Evolutionary conservation across 495 filamentous ascomycete genomes (phyloP), one percentile per base, ranked within the genome.

Genomic region (Hyaloscypha hepaticicola): DNA sequence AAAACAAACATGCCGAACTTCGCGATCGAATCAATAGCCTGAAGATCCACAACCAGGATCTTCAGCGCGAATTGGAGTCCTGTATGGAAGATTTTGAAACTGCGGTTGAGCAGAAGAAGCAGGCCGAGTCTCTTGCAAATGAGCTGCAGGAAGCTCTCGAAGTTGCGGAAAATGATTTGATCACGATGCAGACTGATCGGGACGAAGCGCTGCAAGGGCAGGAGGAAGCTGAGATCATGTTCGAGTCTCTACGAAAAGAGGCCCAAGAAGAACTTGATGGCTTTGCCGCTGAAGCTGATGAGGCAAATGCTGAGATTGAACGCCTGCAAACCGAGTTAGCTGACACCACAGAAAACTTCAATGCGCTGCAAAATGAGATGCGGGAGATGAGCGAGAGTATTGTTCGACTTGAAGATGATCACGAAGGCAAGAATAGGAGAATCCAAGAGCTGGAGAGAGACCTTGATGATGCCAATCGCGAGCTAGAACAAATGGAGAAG

Each of bases 301-400:
- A 90, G 66, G 88, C 89, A 60, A 77, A 80, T 22, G 81, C 85
- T n/a, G 89, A 95, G 67, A 84, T 88, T 28, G 82, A 90, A 74
- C 83, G 85, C n/a, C 74, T 90, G 14, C 80, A 88, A 63, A 80
- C 84, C 21, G 89, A 92, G 45, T 75, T 91, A 12, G 82, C 86
- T 62, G 85, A 90, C 65, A 83, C 87, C 55, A 87, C 86, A 8
- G 93, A 98, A 64, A 92, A 92, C 69, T 90, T 96, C 67, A 87
- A 89, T 61, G 88, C 88, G 6, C 73, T 98, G 31, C 93, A 97
- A 66, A 85, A 87, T 48, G 94, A 99, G 78, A 93, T 99, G 86
- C 89, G 92, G 55, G 88, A 88, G 59, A 88, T 96, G 69, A 92
- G 88, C 66, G 93, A 97, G 67, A 87, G 87, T 6, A 83, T 97